These are phyloP conservation scores for Xylaria scruposa DNA, from an alignment of 495 filamentous ascomycete species.

Conservation along the genomic window DNA sequence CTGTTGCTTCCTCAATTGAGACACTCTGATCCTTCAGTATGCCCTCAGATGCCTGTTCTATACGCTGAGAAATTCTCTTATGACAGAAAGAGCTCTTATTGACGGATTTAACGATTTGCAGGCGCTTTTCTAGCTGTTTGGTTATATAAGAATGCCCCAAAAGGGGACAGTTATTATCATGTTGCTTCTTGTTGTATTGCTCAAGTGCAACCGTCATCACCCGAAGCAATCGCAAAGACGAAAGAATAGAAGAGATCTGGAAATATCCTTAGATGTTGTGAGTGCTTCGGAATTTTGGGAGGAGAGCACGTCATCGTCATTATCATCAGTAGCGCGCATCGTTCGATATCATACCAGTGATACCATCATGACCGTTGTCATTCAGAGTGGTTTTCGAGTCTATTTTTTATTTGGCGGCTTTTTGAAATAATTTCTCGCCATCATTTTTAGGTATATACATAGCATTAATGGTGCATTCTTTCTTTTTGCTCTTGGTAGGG, in stretches of 20 bases:
- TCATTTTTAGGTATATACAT: not conserved
- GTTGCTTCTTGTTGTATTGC: not conserved
- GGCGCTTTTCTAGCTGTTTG: slow-evolving; percentile 39
- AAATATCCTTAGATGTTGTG: not conserved
- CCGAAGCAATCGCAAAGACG: not conserved
- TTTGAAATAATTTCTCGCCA: not conserved
- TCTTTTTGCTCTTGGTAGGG: not conserved
- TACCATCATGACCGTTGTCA: slow-evolving; percentile 29
- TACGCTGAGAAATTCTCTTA: slow-evolving; percentile 12
- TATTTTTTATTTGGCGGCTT: not conserved
- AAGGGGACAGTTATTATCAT: not conserved
- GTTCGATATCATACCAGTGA: slow-evolving; percentile 36
- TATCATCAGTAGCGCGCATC: slow-evolving; percentile 22
- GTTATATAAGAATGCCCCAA: slow-evolving; percentile 27
- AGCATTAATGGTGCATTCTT: not conserved
- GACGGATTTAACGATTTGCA: slow-evolving; percentile 30
- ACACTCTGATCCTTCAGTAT: not conserved
- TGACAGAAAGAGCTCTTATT: slow-evolving; percentile 28
- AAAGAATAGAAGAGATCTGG: not conserved
- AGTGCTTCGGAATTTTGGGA: not conserved
- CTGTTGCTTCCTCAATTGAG: not conserved
- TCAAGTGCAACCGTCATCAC: not conserved
- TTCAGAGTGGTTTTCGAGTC: not conserved
- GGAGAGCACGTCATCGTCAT: not conserved
- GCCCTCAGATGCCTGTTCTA: not conserved